Evolutionary conservation across 352 stramenopile genomes (phyloP).

Genomic region (Aphanomyces cochlioides): DNA sequence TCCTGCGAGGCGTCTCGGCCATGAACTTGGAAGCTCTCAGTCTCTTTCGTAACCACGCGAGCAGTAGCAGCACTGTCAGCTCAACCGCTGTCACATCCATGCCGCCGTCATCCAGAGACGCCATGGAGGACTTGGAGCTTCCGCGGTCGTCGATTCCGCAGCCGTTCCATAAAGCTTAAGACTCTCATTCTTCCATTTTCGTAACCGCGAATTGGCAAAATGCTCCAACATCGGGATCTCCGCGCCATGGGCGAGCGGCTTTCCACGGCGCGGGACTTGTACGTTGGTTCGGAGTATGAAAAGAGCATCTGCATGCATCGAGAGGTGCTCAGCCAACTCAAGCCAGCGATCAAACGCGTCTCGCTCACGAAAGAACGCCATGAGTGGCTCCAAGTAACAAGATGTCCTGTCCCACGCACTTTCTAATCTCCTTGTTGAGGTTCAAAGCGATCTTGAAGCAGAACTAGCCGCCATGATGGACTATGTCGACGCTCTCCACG

Average conservation of each 20-base stretch:
- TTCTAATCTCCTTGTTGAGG: constrained; percentile 34
- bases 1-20: constrained; percentile 24
- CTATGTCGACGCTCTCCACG: constrained; percentile 69
- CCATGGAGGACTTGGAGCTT: neutral
- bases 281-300: constrained; percentile 60
- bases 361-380: constrained; percentile 72
- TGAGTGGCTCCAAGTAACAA: constrained; percentile 63
- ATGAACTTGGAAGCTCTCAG: constrained; percentile 30
- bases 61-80: neutral
- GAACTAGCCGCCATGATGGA: constrained; percentile 72
- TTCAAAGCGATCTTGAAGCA: constrained; percentile 81
- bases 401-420: neutral
- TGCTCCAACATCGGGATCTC: constrained; percentile 60
- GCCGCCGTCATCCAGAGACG: neutral
- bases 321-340: constrained; percentile 53
- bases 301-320: constrained; percentile 55
- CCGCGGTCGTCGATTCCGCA: neutral
- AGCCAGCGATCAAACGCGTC: constrained; percentile 61
- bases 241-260: constrained; percentile 64
- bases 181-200: neutral
- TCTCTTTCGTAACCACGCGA: constrained; percentile 12
- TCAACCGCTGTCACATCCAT: neutral
- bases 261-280: constrained; percentile 55
- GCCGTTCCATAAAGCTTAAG: neutral
- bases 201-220: neutral